Evolutionary conservation across 345 rosid species (phyloP).

Genomic region (Salix purpurea): DNA sequence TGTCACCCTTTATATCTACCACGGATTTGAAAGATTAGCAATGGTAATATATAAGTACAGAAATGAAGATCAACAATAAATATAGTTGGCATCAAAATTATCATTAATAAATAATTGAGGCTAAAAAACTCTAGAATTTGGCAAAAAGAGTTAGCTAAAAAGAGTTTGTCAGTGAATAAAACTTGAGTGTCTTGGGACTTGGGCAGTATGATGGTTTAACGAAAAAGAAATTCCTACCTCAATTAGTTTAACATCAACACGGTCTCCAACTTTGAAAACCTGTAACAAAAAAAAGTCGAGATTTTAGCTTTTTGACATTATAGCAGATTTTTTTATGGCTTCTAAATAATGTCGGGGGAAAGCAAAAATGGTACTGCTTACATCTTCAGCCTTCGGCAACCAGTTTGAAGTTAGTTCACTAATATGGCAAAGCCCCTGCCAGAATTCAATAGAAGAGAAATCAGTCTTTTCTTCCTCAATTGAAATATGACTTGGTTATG

Average conservation of each 20-base stretch:
- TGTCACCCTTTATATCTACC: not conserved
- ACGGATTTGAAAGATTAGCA: not conserved
- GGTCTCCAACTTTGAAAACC: conserved; percentile 90
- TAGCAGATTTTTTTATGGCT: not conserved
- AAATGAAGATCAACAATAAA: not conserved
- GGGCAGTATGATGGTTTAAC: not conserved
- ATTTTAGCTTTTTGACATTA: not conserved
- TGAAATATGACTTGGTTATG: not conserved
- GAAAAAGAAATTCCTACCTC: conserved; percentile 48
- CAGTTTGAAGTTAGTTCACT: conserved; percentile 84
- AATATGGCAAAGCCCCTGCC: conserved; percentile 93
- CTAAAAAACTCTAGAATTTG: not conserved
- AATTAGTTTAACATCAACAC: conserved; percentile 82
- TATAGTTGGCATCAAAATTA: not conserved
- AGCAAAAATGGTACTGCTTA: conserved; percentile 31
- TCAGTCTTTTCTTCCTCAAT: not conserved
- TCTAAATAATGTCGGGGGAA: not conserved
- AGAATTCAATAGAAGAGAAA: conserved; percentile 11
- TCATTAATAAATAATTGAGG: not conserved
- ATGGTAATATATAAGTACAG: too few relatives aligned
- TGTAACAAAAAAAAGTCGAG: conserved; percentile 26
- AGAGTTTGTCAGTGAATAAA: not conserved
- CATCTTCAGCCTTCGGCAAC: conserved; percentile 98
- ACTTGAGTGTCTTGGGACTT: not conserved
- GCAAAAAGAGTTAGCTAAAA: not conserved